These are phyloP conservation scores for Tolypocladium tundrense DNA, from an alignment of 2,329 filamentous ascomycete species.

Conservation along the genomic window DNA sequence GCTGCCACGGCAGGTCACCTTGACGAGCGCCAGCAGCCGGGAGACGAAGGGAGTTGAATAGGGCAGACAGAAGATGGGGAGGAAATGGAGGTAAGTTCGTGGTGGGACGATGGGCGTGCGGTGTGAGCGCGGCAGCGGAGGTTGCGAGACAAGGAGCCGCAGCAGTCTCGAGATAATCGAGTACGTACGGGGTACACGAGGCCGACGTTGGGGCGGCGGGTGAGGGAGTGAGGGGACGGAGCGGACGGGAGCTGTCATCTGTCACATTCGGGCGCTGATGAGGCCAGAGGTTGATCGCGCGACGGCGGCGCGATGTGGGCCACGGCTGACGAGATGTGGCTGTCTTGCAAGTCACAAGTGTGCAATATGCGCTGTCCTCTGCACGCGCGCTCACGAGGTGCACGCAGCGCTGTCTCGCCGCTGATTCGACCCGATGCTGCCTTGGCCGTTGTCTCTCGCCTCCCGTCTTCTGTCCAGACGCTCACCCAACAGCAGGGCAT, in stretches of 20 bases:
- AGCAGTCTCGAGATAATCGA: not conserved
- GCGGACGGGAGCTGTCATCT: not conserved
- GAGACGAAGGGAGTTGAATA: not conserved
- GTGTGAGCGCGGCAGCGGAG: not conserved
- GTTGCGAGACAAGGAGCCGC: not conserved
- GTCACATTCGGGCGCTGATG: not conserved
- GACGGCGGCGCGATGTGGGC: not conserved
- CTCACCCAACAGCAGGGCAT: too few species aligned
- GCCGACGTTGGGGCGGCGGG: not conserved
- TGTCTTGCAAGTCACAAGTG: too few species aligned
- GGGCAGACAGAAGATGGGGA: not conserved
- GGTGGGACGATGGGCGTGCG: not conserved
- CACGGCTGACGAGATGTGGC: not conserved
- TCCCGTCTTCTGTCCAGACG: too few species aligned
- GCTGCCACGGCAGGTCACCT: not conserved
- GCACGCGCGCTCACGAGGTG: too few species aligned
- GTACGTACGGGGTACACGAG: too few species aligned
- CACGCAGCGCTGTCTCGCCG: not conserved
- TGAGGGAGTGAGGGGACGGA: not conserved
- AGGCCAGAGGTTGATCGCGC: not conserved
- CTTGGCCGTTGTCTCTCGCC: not conserved
- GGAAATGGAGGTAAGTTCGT: not conserved
- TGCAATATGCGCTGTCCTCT: too few species aligned
- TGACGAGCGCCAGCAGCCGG: not conserved
- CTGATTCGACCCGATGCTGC: not conserved